Conservation (phyloP, 2,329 filamentous ascomycete genomes). For the Penicillium brasilianum region DNA sequence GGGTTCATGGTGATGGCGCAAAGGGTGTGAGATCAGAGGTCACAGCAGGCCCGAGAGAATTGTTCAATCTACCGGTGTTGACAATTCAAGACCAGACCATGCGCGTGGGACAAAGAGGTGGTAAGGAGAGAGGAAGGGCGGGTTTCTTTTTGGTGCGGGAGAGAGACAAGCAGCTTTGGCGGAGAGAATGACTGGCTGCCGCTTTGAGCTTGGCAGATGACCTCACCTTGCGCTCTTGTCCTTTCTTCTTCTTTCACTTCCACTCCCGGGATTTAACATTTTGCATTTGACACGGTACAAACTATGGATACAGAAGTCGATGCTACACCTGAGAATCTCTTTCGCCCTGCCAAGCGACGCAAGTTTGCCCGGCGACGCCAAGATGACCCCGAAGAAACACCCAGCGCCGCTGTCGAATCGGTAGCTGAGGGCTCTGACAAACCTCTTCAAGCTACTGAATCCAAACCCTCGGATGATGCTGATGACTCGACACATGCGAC, state of each 20-base stretch:
- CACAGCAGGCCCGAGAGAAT: not conserved
- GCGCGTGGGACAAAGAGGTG: slow-evolving; percentile 8
- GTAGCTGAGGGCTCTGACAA: slow-evolving; percentile 19
- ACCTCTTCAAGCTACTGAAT: slow-evolving; percentile 16
- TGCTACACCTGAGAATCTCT: slow-evolving; percentile 41
- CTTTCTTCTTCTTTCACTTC: slow-evolving; percentile 3
- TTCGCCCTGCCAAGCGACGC: slow-evolving; percentile 56
- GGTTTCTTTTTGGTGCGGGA: slow-evolving; percentile 30
- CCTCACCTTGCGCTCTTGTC: slow-evolving; percentile 12
- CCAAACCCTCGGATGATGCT: slow-evolving; percentile 22
- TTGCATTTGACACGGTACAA: slow-evolving; percentile 9
- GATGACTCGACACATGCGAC: slow-evolving; percentile 29
- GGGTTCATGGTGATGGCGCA: slow-evolving; percentile 45
- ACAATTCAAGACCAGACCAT: slow-evolving; percentile 21
- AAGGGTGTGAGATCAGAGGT: not conserved
- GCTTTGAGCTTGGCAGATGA: slow-evolving; percentile 20
- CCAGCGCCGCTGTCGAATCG: slow-evolving; percentile 17
- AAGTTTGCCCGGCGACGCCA: slow-evolving; percentile 56
- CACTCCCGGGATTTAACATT: not conserved
- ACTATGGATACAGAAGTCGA: slow-evolving; percentile 38
- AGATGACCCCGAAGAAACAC: slow-evolving; percentile 28
- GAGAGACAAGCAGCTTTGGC: slow-evolving; percentile 24
- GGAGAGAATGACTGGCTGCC: slow-evolving; percentile 14
- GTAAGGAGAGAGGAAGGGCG: slow-evolving; percentile 20
- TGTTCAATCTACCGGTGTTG: slow-evolving; percentile 5